Evolutionary conservation across 2,329 filamentous ascomycete species (phyloP).

Genomic region (Fusarium multiceps): DNA sequence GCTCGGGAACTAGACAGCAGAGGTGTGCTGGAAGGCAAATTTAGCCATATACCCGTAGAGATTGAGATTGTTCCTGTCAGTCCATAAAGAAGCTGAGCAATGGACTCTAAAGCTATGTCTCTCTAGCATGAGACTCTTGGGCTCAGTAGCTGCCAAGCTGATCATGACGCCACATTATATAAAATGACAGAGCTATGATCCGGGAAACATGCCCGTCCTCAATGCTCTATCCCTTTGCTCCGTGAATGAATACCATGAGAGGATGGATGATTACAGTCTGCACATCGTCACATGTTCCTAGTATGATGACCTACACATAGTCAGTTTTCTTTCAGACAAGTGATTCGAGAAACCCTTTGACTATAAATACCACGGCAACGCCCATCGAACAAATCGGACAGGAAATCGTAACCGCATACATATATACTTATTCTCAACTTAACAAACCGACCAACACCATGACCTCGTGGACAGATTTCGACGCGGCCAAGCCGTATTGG

Average conservation of each 20-base stretch:
- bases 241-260: background rate
- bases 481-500: background rate
- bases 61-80: background rate
- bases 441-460: background rate
- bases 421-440: background rate
- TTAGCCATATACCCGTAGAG: background rate
- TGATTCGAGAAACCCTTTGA: background rate
- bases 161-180: background rate
- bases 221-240: background rate
- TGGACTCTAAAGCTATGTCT: no score
- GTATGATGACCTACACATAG: background rate
- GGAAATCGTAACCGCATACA: background rate
- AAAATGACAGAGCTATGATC: background rate
- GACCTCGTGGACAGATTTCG: background rate
- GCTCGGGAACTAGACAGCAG: background rate
- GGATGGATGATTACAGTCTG: background rate
- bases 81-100: no score
- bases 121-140: background rate
- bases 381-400: background rate
- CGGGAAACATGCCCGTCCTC: no score
- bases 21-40: background rate
- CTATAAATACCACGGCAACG: background rate
- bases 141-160: background rate
- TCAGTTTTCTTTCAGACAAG: background rate
- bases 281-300: background rate